phyloP scores from a whole-genome alignment of 441 rosid species.

The Pelargonium cotyledonis region DNA sequence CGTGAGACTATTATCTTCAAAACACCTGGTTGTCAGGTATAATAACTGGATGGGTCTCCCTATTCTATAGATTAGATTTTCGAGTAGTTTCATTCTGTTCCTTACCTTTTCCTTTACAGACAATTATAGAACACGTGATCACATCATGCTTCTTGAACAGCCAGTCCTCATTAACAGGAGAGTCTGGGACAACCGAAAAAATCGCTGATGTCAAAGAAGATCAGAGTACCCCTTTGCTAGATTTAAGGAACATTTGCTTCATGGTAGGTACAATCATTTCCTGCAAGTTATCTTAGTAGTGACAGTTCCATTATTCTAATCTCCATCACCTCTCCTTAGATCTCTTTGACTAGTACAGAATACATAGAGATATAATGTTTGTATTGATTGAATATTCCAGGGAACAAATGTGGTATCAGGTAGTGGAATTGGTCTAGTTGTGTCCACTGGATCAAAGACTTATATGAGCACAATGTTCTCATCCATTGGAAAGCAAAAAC shows the following conservation, averaged over 20 bases:
- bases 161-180: slow-evolving; percentile 72
- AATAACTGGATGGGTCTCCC: slow-evolving; percentile 8
- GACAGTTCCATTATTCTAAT: too few relatives aligned
- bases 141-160: slow-evolving; percentile 38
- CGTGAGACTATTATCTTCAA: slow-evolving; percentile 57
- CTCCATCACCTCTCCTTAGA: too few relatives aligned
- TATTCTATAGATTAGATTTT: background rate
- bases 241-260: slow-evolving; percentile 63
- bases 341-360: too few relatives aligned
- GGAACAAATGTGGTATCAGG: slow-evolving; percentile 76
- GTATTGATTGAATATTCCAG: slow-evolving; percentile 28
- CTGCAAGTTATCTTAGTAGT: background rate
- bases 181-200: slow-evolving; percentile 52
- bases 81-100: slow-evolving; percentile 10
- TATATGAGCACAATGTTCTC: slow-evolving; percentile 64
- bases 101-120: slow-evolving; percentile 10
- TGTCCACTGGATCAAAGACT: slow-evolving; percentile 65
- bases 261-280: slow-evolving; percentile 36
- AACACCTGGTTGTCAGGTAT: slow-evolving; percentile 63
- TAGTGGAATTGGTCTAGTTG: slow-evolving; percentile 61
- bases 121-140: slow-evolving; percentile 17
- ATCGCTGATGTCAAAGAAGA: slow-evolving; percentile 47
- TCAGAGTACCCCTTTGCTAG: slow-evolving; percentile 52
- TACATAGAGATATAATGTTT: background rate
- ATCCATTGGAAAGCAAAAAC: slow-evolving; percentile 51